phyloP scores from a whole-genome alignment of 345 rosid genomes.

The Durio zibethinus region DNA sequence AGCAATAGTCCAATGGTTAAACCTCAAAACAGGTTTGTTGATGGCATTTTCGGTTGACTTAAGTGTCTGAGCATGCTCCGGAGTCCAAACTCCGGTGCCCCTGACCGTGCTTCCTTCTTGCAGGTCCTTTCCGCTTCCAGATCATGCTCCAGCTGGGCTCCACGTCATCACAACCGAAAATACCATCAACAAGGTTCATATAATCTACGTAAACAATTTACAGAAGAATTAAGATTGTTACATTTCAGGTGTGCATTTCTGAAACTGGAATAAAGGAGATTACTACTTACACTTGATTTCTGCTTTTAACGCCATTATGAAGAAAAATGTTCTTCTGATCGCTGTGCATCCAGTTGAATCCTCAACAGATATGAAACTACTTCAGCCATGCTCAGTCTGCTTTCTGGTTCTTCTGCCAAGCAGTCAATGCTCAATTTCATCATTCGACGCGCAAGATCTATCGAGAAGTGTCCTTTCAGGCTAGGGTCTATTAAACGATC shows the following conservation, averaged over 20 bases:
- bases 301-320: neutral
- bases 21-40: neutral
- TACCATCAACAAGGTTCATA: too few species aligned
- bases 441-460: conserved; percentile 21
- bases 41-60: too few species aligned
- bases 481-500: conserved; percentile 27
- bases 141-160: too few species aligned
- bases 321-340: conserved; percentile 17
- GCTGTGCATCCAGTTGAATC: conserved; percentile 30
- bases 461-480: conserved; percentile 19
- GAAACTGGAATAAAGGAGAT: neutral
- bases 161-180: too few species aligned
- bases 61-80: too few species aligned
- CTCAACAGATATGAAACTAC: conserved; percentile 32
- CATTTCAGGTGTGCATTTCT: neutral
- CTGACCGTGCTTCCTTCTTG: too few species aligned
- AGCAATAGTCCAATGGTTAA: neutral
- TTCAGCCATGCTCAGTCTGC: conserved; percentile 36
- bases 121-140: too few species aligned
- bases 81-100: too few species aligned
- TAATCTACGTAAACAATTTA: neutral
- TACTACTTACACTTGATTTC: neutral
- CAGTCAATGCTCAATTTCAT: conserved; percentile 29
- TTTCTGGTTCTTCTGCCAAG: conserved; percentile 33
- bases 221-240: neutral